Conservation (phyloP, 345 rosid species). For the Eutrema japonicum region DNA sequence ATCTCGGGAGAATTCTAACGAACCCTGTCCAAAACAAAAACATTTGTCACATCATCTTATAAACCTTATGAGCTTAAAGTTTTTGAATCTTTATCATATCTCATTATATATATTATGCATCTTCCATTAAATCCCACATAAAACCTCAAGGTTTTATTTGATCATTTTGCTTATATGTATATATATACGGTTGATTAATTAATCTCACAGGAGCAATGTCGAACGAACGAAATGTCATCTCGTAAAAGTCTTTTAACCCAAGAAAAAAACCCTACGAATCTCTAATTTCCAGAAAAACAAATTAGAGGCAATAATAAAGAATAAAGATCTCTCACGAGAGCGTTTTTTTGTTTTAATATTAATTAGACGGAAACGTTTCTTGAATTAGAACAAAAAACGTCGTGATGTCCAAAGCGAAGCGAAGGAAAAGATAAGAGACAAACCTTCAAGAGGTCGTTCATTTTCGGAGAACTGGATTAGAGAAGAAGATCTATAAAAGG, state of each 20-base stretch:
- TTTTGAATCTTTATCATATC: neutral
- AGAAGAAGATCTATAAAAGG: constrained; percentile 27
- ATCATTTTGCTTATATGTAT: neutral
- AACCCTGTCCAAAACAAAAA: constrained; percentile 57
- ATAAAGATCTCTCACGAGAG: neutral
- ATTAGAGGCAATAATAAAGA: constrained; percentile 7
- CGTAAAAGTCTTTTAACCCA: constrained; percentile 21
- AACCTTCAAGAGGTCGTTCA: constrained; percentile 89
- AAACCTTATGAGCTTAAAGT: neutral
- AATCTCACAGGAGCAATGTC: neutral
- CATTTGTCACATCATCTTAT: constrained; percentile 7
- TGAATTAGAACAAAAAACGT: neutral
- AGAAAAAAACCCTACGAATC: constrained; percentile 23
- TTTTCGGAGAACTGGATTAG: constrained; percentile 45
- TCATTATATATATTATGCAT: neutral
- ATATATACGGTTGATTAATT: neutral
- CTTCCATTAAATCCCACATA: constrained; percentile 9
- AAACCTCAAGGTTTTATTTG: constrained; percentile 1
- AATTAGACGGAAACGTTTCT: neutral
- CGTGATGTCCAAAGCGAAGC: constrained; percentile 9
- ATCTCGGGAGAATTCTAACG: constrained; percentile 76
- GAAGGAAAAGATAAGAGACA: constrained; percentile 13
- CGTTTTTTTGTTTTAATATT: neutral
- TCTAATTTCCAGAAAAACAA: constrained; percentile 5
- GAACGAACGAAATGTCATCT: neutral